Evolutionary conservation across 768 basidiomycete genomes (phyloP), one percentile per base, ranked within the genome.

Genomic region (Serendipita sp.): DNA sequence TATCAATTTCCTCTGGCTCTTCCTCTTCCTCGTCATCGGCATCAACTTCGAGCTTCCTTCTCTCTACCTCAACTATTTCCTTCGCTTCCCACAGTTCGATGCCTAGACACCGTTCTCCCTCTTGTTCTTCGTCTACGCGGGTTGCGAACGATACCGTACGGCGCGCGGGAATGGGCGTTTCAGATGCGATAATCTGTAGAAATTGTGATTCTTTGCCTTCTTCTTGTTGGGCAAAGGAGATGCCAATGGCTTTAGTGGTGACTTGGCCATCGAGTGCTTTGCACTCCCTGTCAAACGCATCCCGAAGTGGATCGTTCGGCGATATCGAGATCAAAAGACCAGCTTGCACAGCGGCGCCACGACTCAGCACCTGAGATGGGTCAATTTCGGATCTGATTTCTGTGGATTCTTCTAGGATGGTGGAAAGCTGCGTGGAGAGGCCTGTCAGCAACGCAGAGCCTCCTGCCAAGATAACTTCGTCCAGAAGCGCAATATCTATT

Each of bases 391-490:
- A 83, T 0, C 84, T 85, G 67, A 80, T 76, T 31, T 87, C 72
- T 6, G 79, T 78, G 3, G 62, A 58, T 68, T 88, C 85, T 16
- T 74, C 66, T 74, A 89, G 84, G 50, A 78, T 74, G 11, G 46
- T 67, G 3, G 71, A 69, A 34, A 81, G 70, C 23, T 81, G 74
- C 70, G 84, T 83, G 70, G 88, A 83, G 44, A 91, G 77, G 0
- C 89, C 89, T 0, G 88, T 87, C 2, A 91, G 76, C 68, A 79
- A 83, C 1, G 86, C 78, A 0, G 85, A 83, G 11, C 88, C 88
- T 0, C 89, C 88, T 33, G 87, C 80, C 69, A 90, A 88, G 13
- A 89, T 84, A 53, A 91, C 79, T 74, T 91, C 88, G 69, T 88
- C 86, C 43, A 91, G 77, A 62, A 85, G 79, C 69, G 83, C 79